phyloP scores from a whole-genome alignment of 257 asterid species.

The Penstemon davidsonii region DNA sequence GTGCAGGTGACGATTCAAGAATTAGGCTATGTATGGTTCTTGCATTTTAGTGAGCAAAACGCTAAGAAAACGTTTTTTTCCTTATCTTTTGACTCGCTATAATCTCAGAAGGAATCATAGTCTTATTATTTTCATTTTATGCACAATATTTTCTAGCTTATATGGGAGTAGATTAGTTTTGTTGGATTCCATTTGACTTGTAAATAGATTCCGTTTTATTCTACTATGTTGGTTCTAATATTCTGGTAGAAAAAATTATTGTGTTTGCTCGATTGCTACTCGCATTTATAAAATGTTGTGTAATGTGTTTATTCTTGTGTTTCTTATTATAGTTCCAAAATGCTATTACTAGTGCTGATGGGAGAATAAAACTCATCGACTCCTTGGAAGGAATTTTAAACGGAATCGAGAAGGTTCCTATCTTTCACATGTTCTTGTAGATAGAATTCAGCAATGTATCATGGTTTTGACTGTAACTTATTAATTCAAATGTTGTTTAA shows the following conservation, averaged over 20 bases:
- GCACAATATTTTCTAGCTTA: neutral
- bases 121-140: neutral
- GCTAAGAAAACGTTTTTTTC: too few relatives aligned
- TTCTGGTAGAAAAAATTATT: neutral
- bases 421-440: neutral
- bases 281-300: constrained; percentile 4
- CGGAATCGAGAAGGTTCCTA: constrained; percentile 69
- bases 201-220: neutral
- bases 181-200: constrained; percentile 11
- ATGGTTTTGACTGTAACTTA: neutral
- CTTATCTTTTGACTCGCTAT: too few relatives aligned
- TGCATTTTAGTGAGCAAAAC: too few relatives aligned
- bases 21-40: neutral
- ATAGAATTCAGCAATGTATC: neutral
- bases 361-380: constrained; percentile 62
- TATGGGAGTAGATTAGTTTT: constrained; percentile 2
- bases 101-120: too few relatives aligned
- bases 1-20: constrained; percentile 58
- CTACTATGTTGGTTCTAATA: neutral
- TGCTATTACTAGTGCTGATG: constrained; percentile 67
- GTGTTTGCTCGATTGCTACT: constrained; percentile 8
- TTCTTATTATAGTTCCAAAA: constrained; percentile 61
- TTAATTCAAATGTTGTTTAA: neutral
- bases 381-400: constrained; percentile 72
- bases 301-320: neutral